phyloP scores from a whole-genome alignment of 331 rosid genomes.

The Acacia pycnantha region DNA sequence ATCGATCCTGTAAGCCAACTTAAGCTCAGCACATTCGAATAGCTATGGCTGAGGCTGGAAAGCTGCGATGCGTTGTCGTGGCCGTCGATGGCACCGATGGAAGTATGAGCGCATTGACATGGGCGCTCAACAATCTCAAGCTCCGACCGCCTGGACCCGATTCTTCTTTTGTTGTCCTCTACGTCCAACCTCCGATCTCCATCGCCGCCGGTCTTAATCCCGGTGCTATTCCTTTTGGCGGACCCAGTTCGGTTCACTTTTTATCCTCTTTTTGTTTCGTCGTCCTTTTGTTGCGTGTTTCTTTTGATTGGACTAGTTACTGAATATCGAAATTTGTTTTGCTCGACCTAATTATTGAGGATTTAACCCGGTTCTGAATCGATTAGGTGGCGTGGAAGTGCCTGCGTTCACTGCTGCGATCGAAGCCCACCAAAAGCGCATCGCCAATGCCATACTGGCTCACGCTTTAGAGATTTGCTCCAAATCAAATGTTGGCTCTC shows the following conservation, averaged over 20 bases:
- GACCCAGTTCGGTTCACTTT: constrained; percentile 62
- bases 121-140: constrained; percentile 77
- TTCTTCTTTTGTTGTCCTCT: constrained; percentile 53
- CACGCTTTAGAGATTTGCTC: constrained; percentile 72
- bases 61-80: constrained; percentile 59
- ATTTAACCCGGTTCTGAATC: background rate
- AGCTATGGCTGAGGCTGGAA: constrained; percentile 50
- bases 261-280: background rate
- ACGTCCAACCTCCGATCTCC: constrained; percentile 81
- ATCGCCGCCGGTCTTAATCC: constrained; percentile 77
- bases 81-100: constrained; percentile 88
- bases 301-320: background rate
- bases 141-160: constrained; percentile 56
- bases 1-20: background rate
- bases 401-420: constrained; percentile 92
- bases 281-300: background rate
- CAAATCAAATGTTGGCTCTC: constrained; percentile 43
- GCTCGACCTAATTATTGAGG: background rate
- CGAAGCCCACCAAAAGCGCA: constrained; percentile 91
- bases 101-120: constrained; percentile 78
- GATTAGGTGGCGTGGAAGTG: constrained; percentile 66
- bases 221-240: constrained; percentile 80
- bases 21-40: background rate
- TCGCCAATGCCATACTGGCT: constrained; percentile 60
- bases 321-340: background rate